Percentiles rank a stretch among this genome's conserved stretches.
These are phyloP conservation scores for Yamadazyma paraphyllophila DNA, from an alignment of 805 yeast species.

Conservation along the genomic window DNA sequence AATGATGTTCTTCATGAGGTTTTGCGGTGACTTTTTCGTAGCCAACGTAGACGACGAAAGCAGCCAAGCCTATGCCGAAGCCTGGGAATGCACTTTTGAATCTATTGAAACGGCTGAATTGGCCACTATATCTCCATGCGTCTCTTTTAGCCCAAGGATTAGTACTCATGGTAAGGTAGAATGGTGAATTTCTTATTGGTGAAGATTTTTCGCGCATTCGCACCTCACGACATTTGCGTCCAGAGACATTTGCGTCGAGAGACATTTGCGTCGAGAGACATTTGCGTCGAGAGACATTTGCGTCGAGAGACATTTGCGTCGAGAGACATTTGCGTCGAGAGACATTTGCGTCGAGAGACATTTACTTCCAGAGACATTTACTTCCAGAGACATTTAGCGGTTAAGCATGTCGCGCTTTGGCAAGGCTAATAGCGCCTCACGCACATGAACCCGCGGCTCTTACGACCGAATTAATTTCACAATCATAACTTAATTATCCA, in stretches of 20 bases:
- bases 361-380: no score
- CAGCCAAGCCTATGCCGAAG: conserved; percentile 72
- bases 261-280: no score
- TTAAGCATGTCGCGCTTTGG: no score
- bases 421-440: no score
- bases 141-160: conserved; percentile 65
- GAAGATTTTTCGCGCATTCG: conserved; percentile 5
- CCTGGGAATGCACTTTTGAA: conserved; percentile 78
- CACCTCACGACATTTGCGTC: not conserved
- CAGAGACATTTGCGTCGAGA: not conserved
- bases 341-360: no score
- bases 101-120: conserved; percentile 67
- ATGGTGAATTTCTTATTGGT: conserved; percentile 9
- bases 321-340: no score
- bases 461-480: not conserved
- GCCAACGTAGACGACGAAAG: conserved; percentile 62
- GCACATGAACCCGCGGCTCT: not conserved
- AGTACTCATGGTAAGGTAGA: conserved; percentile 11
- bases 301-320: no score
- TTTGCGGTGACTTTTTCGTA: conserved; percentile 54
- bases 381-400: no score
- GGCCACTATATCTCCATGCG: conserved; percentile 89
- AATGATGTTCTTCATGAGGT: conserved; percentile 28
- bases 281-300: no score
- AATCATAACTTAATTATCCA: not conserved